These are phyloP conservation scores for Neofusicoccum cordaticola DNA, from an alignment of 2,329 filamentous ascomycete species.

Conservation along the genomic window DNA sequence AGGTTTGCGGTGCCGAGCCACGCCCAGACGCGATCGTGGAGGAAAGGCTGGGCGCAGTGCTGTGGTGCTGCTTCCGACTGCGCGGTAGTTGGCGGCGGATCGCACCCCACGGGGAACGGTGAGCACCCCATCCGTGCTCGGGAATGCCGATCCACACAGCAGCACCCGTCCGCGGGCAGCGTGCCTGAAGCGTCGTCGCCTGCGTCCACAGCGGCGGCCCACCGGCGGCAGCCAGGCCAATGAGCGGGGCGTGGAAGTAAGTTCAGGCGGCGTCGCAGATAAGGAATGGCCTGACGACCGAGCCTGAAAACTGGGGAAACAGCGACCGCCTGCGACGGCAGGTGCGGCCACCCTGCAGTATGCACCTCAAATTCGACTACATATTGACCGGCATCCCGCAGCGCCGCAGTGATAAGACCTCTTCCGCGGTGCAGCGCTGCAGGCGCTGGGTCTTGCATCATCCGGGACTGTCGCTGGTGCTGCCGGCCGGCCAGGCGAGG, in stretches of 20 bases:
- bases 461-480: too few relatives aligned
- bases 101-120: neutral
- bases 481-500: too few relatives aligned
- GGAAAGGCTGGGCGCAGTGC: neutral
- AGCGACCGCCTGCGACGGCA: neutral
- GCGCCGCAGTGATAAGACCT: too few relatives aligned
- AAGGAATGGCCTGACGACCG: neutral
- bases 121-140: slow-evolving; percentile 4
- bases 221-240: neutral
- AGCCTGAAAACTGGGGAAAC: neutral
- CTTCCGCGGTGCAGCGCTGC: too few relatives aligned
- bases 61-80: neutral
- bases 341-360: too few relatives aligned
- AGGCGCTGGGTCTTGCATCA: too few relatives aligned
- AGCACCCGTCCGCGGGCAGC: neutral
- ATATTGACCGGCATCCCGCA: neutral
- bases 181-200: neutral
- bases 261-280: neutral
- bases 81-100: neutral
- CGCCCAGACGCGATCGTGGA: slow-evolving; percentile 1
- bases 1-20: neutral
- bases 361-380: neutral
- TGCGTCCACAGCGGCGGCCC: neutral
- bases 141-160: neutral
- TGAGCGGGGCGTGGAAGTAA: neutral